Percentiles rank a stretch among this genome's conserved stretches.
These are phyloP conservation scores for Neofusicoccum parvum DNA, from an alignment of 2,329 filamentous ascomycete genomes.

Conservation along the genomic window DNA sequence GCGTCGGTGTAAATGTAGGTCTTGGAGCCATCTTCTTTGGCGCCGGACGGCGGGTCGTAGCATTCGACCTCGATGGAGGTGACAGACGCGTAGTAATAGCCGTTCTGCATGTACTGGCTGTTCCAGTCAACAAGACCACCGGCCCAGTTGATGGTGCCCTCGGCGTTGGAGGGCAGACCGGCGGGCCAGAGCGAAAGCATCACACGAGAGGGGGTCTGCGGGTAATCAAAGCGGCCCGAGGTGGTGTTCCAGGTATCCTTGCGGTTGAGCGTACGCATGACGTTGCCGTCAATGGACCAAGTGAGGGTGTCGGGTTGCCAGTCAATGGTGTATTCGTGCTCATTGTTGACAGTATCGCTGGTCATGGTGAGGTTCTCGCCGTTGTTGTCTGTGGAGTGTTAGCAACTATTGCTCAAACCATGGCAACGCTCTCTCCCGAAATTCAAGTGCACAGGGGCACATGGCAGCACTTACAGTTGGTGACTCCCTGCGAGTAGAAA, in stretches of 20 bases:
- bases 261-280: conserved; percentile 73
- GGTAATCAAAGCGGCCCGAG: conserved; percentile 78
- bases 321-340: conserved; percentile 88
- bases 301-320: conserved; percentile 86
- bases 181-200: conserved; percentile 97
- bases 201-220: conserved; percentile 87
- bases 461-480: conserved; percentile 69
- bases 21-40: conserved; percentile 58
- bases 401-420: conserved; percentile 21
- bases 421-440: not conserved
- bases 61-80: conserved; percentile 80
- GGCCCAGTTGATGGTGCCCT: conserved; percentile 89
- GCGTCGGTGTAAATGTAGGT: conserved; percentile 74
- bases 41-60: conserved; percentile 78
- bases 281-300: conserved; percentile 83
- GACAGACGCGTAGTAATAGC: conserved; percentile 87
- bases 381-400: conserved; percentile 65
- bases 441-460: no score
- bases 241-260: conserved; percentile 85
- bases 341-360: conserved; percentile 71
- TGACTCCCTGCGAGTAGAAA: conserved; percentile 94
- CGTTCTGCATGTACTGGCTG: conserved; percentile 76
- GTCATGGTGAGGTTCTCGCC: conserved; percentile 68
- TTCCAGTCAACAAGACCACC: conserved; percentile 90
- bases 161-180: conserved; percentile 73